These are phyloP conservation scores for Sedum album DNA, from an alignment of 164 flowering plant species.

Conservation along the genomic window DNA sequence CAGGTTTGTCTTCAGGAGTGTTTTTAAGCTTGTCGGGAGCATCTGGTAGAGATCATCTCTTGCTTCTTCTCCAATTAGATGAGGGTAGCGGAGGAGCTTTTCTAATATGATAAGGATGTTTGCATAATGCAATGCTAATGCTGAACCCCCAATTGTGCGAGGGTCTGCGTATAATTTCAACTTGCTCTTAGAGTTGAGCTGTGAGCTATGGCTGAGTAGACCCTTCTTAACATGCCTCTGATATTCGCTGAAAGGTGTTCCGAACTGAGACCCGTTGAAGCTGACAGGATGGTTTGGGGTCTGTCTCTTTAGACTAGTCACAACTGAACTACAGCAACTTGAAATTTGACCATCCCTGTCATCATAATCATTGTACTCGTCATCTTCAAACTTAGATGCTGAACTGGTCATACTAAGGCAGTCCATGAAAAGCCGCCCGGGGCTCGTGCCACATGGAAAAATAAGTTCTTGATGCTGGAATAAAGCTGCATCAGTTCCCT, in stretches of 20 bases:
- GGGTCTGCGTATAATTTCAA: constrained; percentile 42
- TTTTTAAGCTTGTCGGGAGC: constrained; percentile 86
- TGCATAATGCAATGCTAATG: constrained; percentile 88
- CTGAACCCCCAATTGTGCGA: constrained; percentile 86
- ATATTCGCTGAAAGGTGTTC: constrained; percentile 26
- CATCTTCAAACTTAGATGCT: constrained; percentile 48
- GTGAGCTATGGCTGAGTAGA: constrained; percentile 17
- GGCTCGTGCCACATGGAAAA: constrained; percentile 69
- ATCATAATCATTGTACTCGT: constrained; percentile 19
- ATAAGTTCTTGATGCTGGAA: constrained; percentile 41
- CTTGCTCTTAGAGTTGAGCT: constrained; percentile 45
- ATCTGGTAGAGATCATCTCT: constrained; percentile 89
- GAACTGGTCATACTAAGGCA: constrained; percentile 78
- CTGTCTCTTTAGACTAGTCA: constrained; percentile 33
- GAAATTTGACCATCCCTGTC: constrained; percentile 34
- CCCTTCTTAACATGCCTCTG: constrained; percentile 22
- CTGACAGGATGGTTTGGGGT: constrained; percentile 16
- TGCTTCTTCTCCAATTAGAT: constrained; percentile 95
- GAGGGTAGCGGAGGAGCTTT: constrained; percentile 87
- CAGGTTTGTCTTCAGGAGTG: constrained; percentile 45
- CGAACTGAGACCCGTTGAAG: constrained; percentile 22
- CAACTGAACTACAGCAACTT: constrained; percentile 21
- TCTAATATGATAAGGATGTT: constrained; percentile 85
- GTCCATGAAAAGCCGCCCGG: constrained; percentile 76
- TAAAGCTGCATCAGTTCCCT: constrained; percentile 24